Base-by-base conservation (phyloP, 805 yeast genomes). In the Kluyveromyces dobzhanskii region DNA sequence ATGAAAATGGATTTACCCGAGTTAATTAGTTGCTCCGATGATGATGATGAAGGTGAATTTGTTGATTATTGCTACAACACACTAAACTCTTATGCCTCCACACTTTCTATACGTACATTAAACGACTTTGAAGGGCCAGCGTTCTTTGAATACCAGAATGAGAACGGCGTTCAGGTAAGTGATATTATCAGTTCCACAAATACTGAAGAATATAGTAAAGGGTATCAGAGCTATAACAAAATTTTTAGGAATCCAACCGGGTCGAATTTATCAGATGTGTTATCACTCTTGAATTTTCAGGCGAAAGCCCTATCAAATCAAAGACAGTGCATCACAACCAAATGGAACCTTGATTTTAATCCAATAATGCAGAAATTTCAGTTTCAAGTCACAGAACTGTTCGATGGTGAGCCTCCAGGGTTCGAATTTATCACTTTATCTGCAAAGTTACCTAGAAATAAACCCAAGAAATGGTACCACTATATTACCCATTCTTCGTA, bases 301-400 rank as follows among this genome's bases (percentile, higher is more conserved):
- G 37, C 37, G 9, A 24, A 3, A 3, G 6, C 3, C n/a, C 18
- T 34, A 8, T 16, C 29, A 14, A n/a, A 34, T 24, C 37, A 25
- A 13, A 24, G 37, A 24, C 30, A 34, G 21, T 14, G 17, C 14
- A 26, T 34, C 6, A 34, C 37, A 14, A 34, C 37, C 6, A 16
- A 14, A 26, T 34, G 37, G 37, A 34, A 26, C 29, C 21, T 34
- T 16, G 37, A 24, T 8, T 34, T 25, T 16, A 21, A 34, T 34
- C 27, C 21, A 10, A 25, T 13, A 6, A 17, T 14, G 9, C 16
- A 34, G 17, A 11, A n/a, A 26, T 34, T 34, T 13, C 27, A 21
- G 12, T 34, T 34, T 34, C 16, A n/a, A 25, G 29, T 34, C 21
- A 34, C 37, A 17, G 37, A 34, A 13, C 7, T 25, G 14, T 8